These are phyloP conservation scores for Acacia melanoxylon DNA, from an alignment of 306 rosid species.

Conservation along the genomic window DNA sequence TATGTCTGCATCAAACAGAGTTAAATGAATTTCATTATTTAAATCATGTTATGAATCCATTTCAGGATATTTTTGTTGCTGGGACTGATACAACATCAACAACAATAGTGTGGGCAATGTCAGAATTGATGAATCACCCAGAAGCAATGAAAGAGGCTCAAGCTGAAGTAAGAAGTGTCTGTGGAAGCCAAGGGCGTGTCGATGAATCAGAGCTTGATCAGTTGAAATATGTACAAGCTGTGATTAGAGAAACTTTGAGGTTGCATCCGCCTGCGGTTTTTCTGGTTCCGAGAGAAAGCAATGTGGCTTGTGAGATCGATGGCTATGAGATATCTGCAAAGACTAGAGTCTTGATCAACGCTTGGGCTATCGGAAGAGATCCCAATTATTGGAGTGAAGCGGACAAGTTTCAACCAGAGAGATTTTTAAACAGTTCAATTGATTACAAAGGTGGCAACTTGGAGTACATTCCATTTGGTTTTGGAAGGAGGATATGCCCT, in stretches of 20 bases:
- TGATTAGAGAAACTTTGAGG: background rate
- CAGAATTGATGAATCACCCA: background rate
- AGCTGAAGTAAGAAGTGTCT: background rate
- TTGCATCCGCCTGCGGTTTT: background rate
- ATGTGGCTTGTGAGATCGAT: background rate
- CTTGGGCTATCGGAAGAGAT: background rate
- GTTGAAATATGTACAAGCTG: background rate
- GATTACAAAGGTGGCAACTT: background rate
- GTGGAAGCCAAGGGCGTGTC: background rate
- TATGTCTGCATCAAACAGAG: no score
- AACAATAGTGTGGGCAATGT: background rate
- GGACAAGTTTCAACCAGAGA: background rate
- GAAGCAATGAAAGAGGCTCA: background rate
- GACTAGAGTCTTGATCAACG: background rate
- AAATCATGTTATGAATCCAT: no score
- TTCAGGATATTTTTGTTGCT: no score
- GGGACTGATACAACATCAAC: no score
- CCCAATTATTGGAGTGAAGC: background rate
- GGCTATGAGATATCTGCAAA: background rate
- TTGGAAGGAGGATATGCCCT: background rate
- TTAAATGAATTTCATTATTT: no score
- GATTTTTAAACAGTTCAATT: background rate
- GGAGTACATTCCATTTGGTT: background rate
- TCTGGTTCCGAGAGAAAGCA: background rate
- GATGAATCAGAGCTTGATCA: background rate